Base-by-base conservation (phyloP, 371 early-diverging fungal genomes). In the Mucor indicus region DNA sequence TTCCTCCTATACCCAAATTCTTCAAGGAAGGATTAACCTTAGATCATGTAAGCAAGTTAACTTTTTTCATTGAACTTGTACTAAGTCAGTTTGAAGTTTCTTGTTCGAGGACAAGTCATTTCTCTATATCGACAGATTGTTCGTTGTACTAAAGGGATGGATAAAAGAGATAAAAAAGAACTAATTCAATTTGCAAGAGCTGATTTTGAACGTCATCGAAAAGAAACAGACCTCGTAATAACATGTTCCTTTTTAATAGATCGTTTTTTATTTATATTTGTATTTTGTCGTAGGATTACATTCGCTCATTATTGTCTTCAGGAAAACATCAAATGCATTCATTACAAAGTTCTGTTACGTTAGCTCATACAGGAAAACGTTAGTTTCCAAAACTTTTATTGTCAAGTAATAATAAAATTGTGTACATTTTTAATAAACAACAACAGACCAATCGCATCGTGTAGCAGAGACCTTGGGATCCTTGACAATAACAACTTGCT, bases 381-480 rank as follows among this genome's bases (percentile, higher is more conserved):
- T 58, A 58, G n/a, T n/a, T n/a, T n/a, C n/a, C n/a, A n/a, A n/a
- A n/a, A n/a, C n/a, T n/a, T n/a, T n/a, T n/a, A n/a, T n/a, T n/a
- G n/a, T n/a, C n/a, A n/a, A n/a, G 22, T 13, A 22, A 13, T 20
- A 27, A 38, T 22, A 6, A 17, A 16, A 16, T 42, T 38, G 24
- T 22, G n/a, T n/a, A n/a, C n/a, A n/a, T 39, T 13, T 48, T 55
- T 60, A 67, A 27, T 57, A 54, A 25, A 84, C 61, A 8, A 48
- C 37, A 41, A 88, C 60, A 21, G 58, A 62, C 86, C 89, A 91
- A 50, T 81, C 83, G 35, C 55, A 61, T 47, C 75, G 58, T 30
- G 74, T 69, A 25, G 88, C 62, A 16, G 64, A 52, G 15, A 85
- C 79, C 36, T 80, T 76, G 4, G 90, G 90, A 48, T 87, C 81